Evolutionary conservation across 371 early-diverging fungal species (phyloP).

Genomic region (Synchytrium microbalum): DNA sequence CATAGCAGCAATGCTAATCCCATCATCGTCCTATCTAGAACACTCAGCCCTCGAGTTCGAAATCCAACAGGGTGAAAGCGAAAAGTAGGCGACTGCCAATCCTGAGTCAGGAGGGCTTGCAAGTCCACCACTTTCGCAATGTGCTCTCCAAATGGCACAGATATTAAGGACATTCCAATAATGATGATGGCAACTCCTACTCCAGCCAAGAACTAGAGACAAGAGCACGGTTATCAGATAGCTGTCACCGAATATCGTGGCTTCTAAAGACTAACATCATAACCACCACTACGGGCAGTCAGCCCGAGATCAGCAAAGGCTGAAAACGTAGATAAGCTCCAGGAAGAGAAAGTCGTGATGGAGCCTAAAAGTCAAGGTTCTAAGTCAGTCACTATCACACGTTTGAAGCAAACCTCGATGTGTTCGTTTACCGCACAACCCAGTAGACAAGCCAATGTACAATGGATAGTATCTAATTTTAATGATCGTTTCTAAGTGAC

Average conservation of each 20-base stretch:
- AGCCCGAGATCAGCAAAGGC: not conserved
- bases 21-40: not conserved
- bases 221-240: too few species aligned
- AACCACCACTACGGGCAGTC: not conserved
- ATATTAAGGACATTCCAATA: slow-evolving; percentile 11
- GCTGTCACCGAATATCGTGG: too few species aligned
- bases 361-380: slow-evolving; percentile 10
- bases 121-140: not conserved
- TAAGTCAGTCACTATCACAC: not conserved
- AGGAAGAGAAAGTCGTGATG: slow-evolving; percentile 23
- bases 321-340: slow-evolving; percentile 11
- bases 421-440: slow-evolving; percentile 16
- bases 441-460: slow-evolving; percentile 18
- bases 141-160: slow-evolving; percentile 12
- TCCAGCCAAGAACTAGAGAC: slow-evolving; percentile 16
- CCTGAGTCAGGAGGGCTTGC: not conserved
- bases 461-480: slow-evolving; percentile 8
- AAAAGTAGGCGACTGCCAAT: not conserved
- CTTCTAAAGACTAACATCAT: not conserved
- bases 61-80: not conserved
- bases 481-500: slow-evolving; percentile 2
- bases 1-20: not conserved
- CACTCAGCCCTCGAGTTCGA: not conserved
- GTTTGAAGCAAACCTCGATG: not conserved
- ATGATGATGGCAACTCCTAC: slow-evolving; percentile 12